Base-by-base conservation (phyloP, 305 asterid species). In the Coffea humblotiana region DNA sequence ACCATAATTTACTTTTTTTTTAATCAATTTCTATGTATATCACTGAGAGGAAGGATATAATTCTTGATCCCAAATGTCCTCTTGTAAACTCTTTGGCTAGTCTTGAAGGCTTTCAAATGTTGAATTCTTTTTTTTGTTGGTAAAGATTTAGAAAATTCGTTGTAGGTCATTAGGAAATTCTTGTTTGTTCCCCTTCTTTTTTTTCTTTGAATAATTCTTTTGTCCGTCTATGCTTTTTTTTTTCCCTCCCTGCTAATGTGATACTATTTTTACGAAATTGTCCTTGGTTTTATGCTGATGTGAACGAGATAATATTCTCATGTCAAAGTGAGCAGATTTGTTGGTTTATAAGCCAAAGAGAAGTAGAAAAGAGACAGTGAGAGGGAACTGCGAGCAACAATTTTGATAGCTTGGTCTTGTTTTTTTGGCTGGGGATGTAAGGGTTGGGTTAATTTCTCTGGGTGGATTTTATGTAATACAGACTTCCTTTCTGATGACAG, bases 401-500 rank as follows among this genome's bases (percentile, higher is more conserved):
- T 47, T 37, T 40, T 80, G 76, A 77, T 54, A 69, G 73, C 76
- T 79, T 66, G 72, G 82, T 68, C 75, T 82, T 69, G 72, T 79
- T 78, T 65, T 65, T 83, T n/a, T 72, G 32, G 32, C 78, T 71
- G 63, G 83, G 80, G 82, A 74, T 77, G 76, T 77, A 75, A 86
- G 83, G 83, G 73, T 72, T 82, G 74, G 82, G 78, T 84, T 80
- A 85, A 73, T 78, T 82, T 77, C 73, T 86, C 69, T 79, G 75
- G 78, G 84, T 82, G 85, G 87, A 85, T 86, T 81, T 77, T 85
- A 77, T 87, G 83, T 91, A 87, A 93, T 89, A 35, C 79, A 77
- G 65, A 77, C 85, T 80, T 87, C 82, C 81, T 90, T 89, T 88
- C 86, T 87, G 88, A 76, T 92, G 86, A 77, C 97, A 93, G 97